phyloP scores from a whole-genome alignment of 2,329 filamentous ascomycete genomes.

The Huntiella bhutanensis region DNA sequence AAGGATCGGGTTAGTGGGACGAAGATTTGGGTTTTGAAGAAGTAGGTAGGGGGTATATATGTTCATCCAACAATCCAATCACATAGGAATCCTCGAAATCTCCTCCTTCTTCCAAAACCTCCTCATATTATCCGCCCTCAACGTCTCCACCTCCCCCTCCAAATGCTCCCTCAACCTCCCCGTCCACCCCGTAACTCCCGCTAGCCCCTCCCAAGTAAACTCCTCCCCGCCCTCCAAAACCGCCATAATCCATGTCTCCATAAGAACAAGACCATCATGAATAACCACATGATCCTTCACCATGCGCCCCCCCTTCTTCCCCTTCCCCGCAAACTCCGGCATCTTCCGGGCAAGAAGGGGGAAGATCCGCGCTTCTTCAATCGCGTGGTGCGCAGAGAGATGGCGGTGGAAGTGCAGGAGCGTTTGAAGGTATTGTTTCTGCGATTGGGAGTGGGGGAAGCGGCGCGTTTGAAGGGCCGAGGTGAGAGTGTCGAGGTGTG shows the following conservation, averaged over 20 bases:
- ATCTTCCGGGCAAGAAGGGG: slow-evolving; percentile 58
- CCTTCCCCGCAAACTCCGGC: slow-evolving; percentile 44
- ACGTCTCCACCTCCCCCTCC: slow-evolving; percentile 61
- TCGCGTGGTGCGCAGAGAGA: slow-evolving; percentile 59
- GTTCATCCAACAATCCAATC: neutral
- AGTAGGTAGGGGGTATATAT: neutral
- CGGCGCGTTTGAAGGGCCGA: slow-evolving; percentile 38
- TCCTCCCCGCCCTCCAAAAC: slow-evolving; percentile 39
- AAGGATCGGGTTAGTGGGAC: slow-evolving; percentile 24
- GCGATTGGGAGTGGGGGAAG: slow-evolving; percentile 43
- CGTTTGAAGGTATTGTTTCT: slow-evolving; percentile 46
- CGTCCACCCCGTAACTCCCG: slow-evolving; percentile 53
- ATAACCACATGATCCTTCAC: slow-evolving; percentile 61
- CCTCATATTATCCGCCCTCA: slow-evolving; percentile 77
- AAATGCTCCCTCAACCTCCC: slow-evolving; percentile 64
- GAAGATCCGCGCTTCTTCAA: slow-evolving; percentile 70
- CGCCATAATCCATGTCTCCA: slow-evolving; percentile 44
- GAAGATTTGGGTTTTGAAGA: slow-evolving; percentile 33
- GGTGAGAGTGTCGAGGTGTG: slow-evolving; percentile 54
- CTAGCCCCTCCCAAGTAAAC: slow-evolving; percentile 28
- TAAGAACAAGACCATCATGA: slow-evolving; percentile 51
- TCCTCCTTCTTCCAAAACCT: slow-evolving; percentile 63
- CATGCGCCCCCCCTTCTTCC: slow-evolving; percentile 25
- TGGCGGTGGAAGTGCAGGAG: slow-evolving; percentile 52
- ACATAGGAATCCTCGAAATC: slow-evolving; percentile 53